Evolutionary conservation across 2,329 filamentous ascomycete species (phyloP).

Genomic region (Verticillium isaacii): DNA sequence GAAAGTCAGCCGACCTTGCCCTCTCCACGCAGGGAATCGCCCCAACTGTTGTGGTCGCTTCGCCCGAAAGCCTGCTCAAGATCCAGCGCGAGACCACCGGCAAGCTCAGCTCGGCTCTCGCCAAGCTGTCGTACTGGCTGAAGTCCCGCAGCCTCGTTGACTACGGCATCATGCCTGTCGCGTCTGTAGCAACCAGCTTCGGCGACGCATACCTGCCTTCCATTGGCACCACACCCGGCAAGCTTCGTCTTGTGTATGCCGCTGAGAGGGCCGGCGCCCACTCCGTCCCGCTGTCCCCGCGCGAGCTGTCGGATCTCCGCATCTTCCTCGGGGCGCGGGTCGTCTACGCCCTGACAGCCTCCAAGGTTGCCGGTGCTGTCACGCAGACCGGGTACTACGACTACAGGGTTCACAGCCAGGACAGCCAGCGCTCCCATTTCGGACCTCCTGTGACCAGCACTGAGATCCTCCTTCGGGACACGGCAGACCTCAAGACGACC

Average conservation of each 20-base stretch:
- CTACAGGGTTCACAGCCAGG: conserved; percentile 57
- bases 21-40: conserved; percentile 69
- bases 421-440: conserved; percentile 57
- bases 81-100: conserved; percentile 59
- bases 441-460: conserved; percentile 75
- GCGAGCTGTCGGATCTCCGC: conserved; percentile 73
- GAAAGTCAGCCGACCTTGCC: conserved; percentile 63
- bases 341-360: conserved; percentile 77
- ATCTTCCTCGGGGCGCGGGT: conserved; percentile 76
- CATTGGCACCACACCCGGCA: conserved; percentile 60
- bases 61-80: conserved; percentile 66
- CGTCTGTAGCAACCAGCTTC: conserved; percentile 49
- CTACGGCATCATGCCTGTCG: conserved; percentile 68
- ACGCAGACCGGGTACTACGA: conserved; percentile 84
- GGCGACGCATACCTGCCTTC: conserved; percentile 46
- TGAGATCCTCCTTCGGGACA: conserved; percentile 71
- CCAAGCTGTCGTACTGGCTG: conserved; percentile 65
- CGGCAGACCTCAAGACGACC: conserved; percentile 53
- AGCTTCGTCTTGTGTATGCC: conserved; percentile 75
- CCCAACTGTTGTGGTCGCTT: conserved; percentile 78
- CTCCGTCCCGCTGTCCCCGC: conserved; percentile 60
- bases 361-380: conserved; percentile 84
- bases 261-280: conserved; percentile 65
- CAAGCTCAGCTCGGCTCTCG: conserved; percentile 57
- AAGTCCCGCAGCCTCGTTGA: conserved; percentile 65